phyloP scores from a whole-genome alignment of 495 filamentous ascomycete genomes.

The Cudoniella acicularis region DNA sequence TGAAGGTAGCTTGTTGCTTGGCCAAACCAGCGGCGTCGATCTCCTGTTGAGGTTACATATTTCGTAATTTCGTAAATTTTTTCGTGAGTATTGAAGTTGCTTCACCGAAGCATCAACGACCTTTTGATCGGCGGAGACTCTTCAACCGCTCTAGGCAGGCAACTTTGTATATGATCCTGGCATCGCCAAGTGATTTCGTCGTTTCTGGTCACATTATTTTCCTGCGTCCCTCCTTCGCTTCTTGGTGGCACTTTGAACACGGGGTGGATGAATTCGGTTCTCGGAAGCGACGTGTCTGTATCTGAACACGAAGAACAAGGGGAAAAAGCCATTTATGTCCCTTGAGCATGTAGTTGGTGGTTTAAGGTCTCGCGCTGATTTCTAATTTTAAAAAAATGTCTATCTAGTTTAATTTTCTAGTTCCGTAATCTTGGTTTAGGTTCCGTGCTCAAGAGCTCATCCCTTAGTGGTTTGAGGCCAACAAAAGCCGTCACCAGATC shows the following conservation, averaged over 20 bases:
- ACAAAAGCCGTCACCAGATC: too few relatives aligned
- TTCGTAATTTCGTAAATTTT: too few relatives aligned
- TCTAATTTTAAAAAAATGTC: too few relatives aligned
- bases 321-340: neutral
- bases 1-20: neutral
- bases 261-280: conserved; percentile 3
- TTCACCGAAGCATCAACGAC: neutral
- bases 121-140: neutral
- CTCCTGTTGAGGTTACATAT: too few relatives aligned
- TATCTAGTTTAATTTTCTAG: too few relatives aligned
- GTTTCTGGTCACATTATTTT: neutral
- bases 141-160: neutral
- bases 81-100: too few relatives aligned
- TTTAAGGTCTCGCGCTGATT: too few relatives aligned
- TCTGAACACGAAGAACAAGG: neutral
- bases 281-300: neutral
- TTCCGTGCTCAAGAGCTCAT: too few relatives aligned
- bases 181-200: neutral
- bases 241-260: neutral
- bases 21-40: too few relatives aligned
- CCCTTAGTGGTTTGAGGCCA: too few relatives aligned
- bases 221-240: neutral
- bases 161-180: neutral
- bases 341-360: neutral
- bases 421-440: too few relatives aligned